These are phyloP conservation scores for Tricholoma bakamatsutake DNA, from an alignment of 768 basidiomycete species.

Conservation along the genomic window DNA sequence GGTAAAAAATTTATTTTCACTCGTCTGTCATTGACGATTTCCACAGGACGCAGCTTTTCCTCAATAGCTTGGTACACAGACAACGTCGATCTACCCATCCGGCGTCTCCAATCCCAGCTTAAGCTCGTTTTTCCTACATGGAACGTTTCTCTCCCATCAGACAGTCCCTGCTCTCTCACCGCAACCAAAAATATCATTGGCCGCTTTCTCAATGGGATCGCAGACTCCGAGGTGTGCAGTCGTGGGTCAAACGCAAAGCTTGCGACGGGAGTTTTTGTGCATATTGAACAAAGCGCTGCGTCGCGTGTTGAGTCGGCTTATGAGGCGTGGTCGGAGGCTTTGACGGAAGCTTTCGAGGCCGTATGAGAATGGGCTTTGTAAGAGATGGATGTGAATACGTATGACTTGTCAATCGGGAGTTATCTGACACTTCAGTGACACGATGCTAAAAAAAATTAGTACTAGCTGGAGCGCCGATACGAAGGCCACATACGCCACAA, in stretches of 20 bases:
- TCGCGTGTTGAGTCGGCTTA: slow-evolving; percentile 20
- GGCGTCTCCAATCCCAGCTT: slow-evolving; percentile 28
- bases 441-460: too few species aligned
- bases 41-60: slow-evolving; percentile 13
- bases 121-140: slow-evolving; percentile 26
- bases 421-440: too few species aligned
- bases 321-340: slow-evolving; percentile 28
- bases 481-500: too few species aligned
- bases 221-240: slow-evolving; percentile 23
- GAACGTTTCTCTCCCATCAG: slow-evolving; percentile 35
- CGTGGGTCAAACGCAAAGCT: slow-evolving; percentile 16
- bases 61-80: slow-evolving; percentile 35
- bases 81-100: slow-evolving; percentile 26
- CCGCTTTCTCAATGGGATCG: slow-evolving; percentile 34
- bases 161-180: slow-evolving; percentile 33
- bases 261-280: slow-evolving; percentile 34
- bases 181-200: slow-evolving; percentile 43
- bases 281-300: slow-evolving; percentile 33
- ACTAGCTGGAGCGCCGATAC: too few species aligned
- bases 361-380: not conserved
- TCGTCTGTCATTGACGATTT: not conserved
- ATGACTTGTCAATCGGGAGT: too few species aligned
- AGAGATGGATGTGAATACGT: too few species aligned
- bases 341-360: slow-evolving; percentile 25
- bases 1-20: not conserved